Conservation (phyloP, 495 filamentous ascomycete species). For the Choiromyces venosus region DNA sequence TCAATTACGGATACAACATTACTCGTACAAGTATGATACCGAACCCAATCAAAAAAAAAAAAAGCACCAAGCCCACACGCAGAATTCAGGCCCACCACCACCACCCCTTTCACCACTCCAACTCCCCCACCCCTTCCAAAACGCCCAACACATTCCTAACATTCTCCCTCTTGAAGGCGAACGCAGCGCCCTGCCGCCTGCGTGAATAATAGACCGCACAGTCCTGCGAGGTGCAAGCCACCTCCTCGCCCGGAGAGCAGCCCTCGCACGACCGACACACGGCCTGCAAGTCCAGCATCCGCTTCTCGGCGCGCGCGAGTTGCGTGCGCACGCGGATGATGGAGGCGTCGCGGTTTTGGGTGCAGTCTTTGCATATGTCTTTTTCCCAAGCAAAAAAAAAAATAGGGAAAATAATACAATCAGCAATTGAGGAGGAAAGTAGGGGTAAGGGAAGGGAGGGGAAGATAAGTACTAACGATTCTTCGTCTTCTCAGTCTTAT, state of each 20-base stretch:
- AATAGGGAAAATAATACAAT: conserved; percentile 20
- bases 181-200: conserved; percentile 60
- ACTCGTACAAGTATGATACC: too few relatives aligned
- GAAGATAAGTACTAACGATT: conserved; percentile 30
- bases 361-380: conserved; percentile 64
- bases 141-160: conserved; percentile 54
- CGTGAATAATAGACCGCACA: conserved; percentile 90
- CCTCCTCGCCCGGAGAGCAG: conserved; percentile 63
- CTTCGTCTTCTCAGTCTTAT: conserved; percentile 53
- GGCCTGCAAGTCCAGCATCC: conserved; percentile 58
- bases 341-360: conserved; percentile 52
- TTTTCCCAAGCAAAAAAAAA: conserved; percentile 24
- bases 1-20: background rate
- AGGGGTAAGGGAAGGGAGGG: conserved; percentile 6
- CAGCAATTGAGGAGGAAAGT: background rate
- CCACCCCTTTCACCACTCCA: background rate
- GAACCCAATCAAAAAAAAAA: background rate
- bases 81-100: background rate
- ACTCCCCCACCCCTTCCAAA: conserved; percentile 48
- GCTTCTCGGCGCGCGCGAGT: conserved; percentile 59
- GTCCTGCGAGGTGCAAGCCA: conserved; percentile 81
- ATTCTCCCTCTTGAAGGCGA: conserved; percentile 54
- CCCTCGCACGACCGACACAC: conserved; percentile 80
- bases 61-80: background rate
- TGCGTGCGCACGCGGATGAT: conserved; percentile 57